Conservation (phyloP, 2,329 filamentous ascomycete species). For the Talaromyces funiculosus region DNA sequence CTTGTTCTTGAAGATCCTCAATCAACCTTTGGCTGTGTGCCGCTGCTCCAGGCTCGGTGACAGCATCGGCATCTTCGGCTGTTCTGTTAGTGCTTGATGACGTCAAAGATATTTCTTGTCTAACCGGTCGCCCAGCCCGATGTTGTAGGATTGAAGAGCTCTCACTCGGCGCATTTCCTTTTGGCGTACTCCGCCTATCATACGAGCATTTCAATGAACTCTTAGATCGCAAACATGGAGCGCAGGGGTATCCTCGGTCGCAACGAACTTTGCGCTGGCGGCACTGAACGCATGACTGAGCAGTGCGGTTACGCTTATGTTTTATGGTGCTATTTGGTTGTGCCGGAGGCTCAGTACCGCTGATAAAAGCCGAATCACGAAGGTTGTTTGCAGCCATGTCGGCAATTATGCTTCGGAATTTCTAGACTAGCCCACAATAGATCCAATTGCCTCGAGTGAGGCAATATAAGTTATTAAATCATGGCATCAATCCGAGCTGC, state of each 20-base stretch:
- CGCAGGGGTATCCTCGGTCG: conserved; percentile 24
- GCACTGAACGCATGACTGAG: conserved; percentile 25
- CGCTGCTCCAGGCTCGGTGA: neutral
- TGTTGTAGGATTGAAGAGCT: neutral
- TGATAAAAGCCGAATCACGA: neutral
- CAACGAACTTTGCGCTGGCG: conserved; percentile 27
- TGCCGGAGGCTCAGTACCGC: neutral
- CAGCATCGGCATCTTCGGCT: neutral
- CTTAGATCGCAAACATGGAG: conserved; percentile 22
- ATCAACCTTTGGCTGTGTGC: neutral
- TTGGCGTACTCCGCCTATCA: neutral
- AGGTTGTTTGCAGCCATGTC: neutral
- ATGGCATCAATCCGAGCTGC: neutral
- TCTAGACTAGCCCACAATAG: neutral
- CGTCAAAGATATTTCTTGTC: neutral
- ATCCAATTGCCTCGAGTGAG: neutral
- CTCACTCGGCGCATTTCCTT: neutral
- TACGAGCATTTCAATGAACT: conserved; percentile 22
- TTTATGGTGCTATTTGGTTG: neutral
- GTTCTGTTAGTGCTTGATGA: neutral
- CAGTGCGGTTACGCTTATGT: conserved; percentile 25
- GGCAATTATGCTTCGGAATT: neutral
- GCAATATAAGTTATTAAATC: neutral
- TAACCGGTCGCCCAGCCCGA: neutral
- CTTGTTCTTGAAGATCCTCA: conserved; percentile 7